A percentile compares a stretch with the other conserved stretches of the same genome.
phyloP scores from a whole-genome alignment of 2,329 filamentous ascomycete species.

The Xylaria sp. region DNA sequence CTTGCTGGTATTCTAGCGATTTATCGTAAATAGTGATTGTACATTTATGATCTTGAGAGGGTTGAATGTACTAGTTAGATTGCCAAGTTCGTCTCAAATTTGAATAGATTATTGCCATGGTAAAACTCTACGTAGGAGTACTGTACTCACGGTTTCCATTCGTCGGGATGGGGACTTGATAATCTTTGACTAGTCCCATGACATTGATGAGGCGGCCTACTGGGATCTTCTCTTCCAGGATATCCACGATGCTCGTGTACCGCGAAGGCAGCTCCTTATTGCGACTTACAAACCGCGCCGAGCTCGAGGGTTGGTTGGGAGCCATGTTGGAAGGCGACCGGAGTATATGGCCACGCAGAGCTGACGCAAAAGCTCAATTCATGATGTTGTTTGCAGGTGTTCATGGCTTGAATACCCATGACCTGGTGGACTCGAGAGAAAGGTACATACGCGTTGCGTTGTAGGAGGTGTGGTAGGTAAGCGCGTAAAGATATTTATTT shows the following conservation, averaged over 20 bases:
- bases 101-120: background rate
- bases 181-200: slow-evolving; percentile 74
- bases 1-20: slow-evolving; percentile 53
- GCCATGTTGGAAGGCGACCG: slow-evolving; percentile 26
- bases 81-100: slow-evolving; percentile 16
- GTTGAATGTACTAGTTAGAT: slow-evolving; percentile 5
- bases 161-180: slow-evolving; percentile 57
- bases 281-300: slow-evolving; percentile 15
- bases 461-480: background rate
- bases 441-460: no score
- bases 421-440: no score
- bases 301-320: slow-evolving; percentile 25
- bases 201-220: slow-evolving; percentile 56
- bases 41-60: slow-evolving; percentile 61
- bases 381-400: background rate
- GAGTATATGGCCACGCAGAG: background rate
- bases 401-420: no score
- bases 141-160: slow-evolving; percentile 54
- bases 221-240: slow-evolving; percentile 49
- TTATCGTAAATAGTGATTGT: slow-evolving; percentile 66
- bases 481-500: slow-evolving; percentile 19
- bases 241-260: slow-evolving; percentile 49
- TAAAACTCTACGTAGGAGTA: background rate
- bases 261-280: slow-evolving; percentile 35
- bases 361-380: background rate